A percentile compares a stretch with the other conserved stretches of the same genome.
phyloP scores from a whole-genome alignment of 1,284 basidiomycete genomes.

The Fomitopsis betulina region DNA sequence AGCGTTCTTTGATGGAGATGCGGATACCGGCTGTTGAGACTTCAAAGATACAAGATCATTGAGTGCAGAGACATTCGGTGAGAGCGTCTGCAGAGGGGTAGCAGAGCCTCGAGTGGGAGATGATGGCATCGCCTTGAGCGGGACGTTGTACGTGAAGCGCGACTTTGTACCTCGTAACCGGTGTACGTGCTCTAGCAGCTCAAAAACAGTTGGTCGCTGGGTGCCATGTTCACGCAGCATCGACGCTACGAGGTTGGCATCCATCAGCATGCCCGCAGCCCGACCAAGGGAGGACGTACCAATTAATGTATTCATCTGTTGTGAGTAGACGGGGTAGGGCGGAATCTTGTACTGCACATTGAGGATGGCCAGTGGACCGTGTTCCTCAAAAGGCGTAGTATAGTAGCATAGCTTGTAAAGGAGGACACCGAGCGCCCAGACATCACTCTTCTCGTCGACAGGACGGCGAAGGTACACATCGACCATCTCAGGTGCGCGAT shows the following conservation, averaged over 20 bases:
- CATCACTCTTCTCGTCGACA: conserved; percentile 87
- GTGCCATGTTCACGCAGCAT: conserved; percentile 87
- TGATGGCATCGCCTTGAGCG: conserved; percentile 43
- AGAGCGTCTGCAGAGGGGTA: conserved; percentile 22
- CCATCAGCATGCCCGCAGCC: not conserved
- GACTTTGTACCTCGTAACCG: conserved; percentile 81
- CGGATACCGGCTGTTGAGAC: conserved; percentile 21
- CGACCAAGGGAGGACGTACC: conserved; percentile 45
- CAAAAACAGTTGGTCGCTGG: conserved; percentile 80
- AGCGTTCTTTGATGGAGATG: conserved; percentile 34
- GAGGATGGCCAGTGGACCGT: conserved; percentile 92
- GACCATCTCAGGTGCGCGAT: conserved; percentile 97
- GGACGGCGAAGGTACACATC: conserved; percentile 83
- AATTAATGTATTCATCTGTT: conserved; percentile 83
- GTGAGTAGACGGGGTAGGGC: conserved; percentile 89
- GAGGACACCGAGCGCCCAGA: conserved; percentile 76
- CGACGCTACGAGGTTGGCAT: conserved; percentile 46
- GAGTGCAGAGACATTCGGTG: conserved; percentile 27
- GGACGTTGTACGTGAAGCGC: conserved; percentile 62
- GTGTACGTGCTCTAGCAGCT: conserved; percentile 74
- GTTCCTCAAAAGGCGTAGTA: conserved; percentile 97
- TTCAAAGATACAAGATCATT: conserved; percentile 40
- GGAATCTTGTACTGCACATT: conserved; percentile 96
- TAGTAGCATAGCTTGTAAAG: conserved; percentile 93
- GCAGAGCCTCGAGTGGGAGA: conserved; percentile 19